A percentile compares a stretch with the other conserved stretches of the same genome.
phyloP scores from a whole-genome alignment of 495 filamentous ascomycete genomes.

The Ascodesmis nigricans region DNA sequence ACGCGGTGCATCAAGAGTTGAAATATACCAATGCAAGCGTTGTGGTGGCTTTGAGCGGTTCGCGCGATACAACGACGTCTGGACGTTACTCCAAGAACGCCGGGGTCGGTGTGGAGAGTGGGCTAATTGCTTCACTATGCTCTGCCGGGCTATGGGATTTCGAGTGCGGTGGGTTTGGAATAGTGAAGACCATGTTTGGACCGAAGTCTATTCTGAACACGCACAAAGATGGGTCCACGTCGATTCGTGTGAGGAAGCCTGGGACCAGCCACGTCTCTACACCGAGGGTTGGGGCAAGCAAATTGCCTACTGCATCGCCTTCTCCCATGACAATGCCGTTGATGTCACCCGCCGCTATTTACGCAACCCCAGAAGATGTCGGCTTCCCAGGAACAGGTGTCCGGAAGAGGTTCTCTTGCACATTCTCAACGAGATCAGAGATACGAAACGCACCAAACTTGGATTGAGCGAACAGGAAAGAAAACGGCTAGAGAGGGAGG shows the following conservation, averaged over 20 bases:
- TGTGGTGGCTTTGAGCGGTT: slow-evolving; percentile 73
- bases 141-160: slow-evolving; percentile 76
- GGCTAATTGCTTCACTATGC: slow-evolving; percentile 98
- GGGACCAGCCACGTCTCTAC: slow-evolving; percentile 87
- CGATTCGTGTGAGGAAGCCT: slow-evolving; percentile 80
- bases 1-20: slow-evolving; percentile 63
- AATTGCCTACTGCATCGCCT: slow-evolving; percentile 90
- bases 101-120: slow-evolving; percentile 82
- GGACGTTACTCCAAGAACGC: slow-evolving; percentile 67
- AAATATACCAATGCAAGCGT: slow-evolving; percentile 66
- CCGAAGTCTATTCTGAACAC: slow-evolving; percentile 88
- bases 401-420: slow-evolving; percentile 78
- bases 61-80: slow-evolving; percentile 87
- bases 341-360: slow-evolving; percentile 95
- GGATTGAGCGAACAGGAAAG: slow-evolving; percentile 59
- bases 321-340: slow-evolving; percentile 81
- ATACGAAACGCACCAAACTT: slow-evolving; percentile 60
- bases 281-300: slow-evolving; percentile 86
- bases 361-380: slow-evolving; percentile 51
- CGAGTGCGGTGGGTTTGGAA: slow-evolving; percentile 98
- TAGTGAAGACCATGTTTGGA: slow-evolving; percentile 81
- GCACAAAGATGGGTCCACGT: slow-evolving; percentile 92
- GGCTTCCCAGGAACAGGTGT: slow-evolving; percentile 45
- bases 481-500: slow-evolving; percentile 68
- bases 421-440: slow-evolving; percentile 73